Evolutionary conservation across 2,329 filamentous ascomycete species (phyloP), one percentile per base, ranked within the genome.

Genomic region (Hypoxylon sp.): DNA sequence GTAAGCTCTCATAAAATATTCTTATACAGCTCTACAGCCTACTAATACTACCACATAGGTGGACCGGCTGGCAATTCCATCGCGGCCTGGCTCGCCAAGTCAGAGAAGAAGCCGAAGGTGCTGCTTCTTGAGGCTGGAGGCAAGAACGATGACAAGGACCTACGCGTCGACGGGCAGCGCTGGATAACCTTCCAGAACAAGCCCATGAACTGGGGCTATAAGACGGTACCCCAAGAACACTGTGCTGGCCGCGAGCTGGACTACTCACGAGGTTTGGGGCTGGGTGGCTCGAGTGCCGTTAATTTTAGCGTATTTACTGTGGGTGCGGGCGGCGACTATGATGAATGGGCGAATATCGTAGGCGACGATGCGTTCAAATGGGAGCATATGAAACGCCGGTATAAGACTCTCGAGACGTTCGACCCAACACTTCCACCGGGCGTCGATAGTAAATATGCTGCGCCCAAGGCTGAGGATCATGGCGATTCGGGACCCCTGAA

Each of bases 41-140:
- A 38, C 57, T 67, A 32, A 65, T 48, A 9, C 32, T 21, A 48
- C 43, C 14, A 43, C 13, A 45, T 63, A 88, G 87, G 82, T 66
- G 89, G 89, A n/a, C 86, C 89, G 1, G 83, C 89, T 6, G 89
- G 89, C 6, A 84, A 84, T 52, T 79, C 85, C 1, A 74, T 90
- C 13, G 89, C 89, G 0, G 78, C 84, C 1, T 79, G 81, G 0
- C 83, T 91, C 3, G 83, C 87, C 1, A 76, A 80, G 17, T 79
- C 84, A 0, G 38, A 80, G 0, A 80, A 80, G 36, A 80, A 77
- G 7, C 89, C 88, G 0, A 81, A 75, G 0, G 83, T 91, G 1
- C 82, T 91, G 1, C 81, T 91, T 0, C 77, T 91, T 2, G 89
- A 91, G 76, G 89, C 88, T 1, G 89, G 89, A 10, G 78, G 80